Evolutionary conservation across 805 yeast genomes (phyloP), one percentile per base, ranked within the genome.

Genomic region (Ogataea trehalophila): DNA sequence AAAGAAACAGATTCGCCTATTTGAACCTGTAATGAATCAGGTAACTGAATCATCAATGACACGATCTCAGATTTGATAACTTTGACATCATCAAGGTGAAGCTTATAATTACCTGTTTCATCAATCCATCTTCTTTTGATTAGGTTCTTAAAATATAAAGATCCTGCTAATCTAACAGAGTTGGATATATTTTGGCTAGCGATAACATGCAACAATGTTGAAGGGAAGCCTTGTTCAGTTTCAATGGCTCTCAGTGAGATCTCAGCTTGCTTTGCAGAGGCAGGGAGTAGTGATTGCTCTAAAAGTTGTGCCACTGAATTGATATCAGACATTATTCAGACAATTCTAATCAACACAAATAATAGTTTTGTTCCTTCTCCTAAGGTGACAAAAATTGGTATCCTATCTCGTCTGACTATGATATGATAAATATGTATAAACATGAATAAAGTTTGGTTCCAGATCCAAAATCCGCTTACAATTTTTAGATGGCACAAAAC

Each of bases 1-100:
- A 87, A 73, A 15, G 96, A 82, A 47, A 95, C 83, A 1, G 96
- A 83, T 67, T 95, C 99, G 45, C 97, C 98, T 43, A 94, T 79
- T 70, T 95, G 99, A n/a, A 83, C 74, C 62, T 92, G 97, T 47
- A 94, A 71, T 55, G 83, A 78, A 43, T 78, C 78, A 6, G 97
- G 96, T 43, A 90, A 71, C 35, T 79, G 66, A 51, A 91, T 83
- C 98, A 94, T 90, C 51, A 91, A 71, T n/a, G 83, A 81, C 43
- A 94, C 77, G 53, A 94, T 87, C 61, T 89, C 94, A 9, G 67
- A 47, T 63, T 91, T 91, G 54, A 94, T 78, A 40, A 83, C 69
- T 6, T 66, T 72, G 1, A 86, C 86, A 60, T 91, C 96, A 5
- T 69, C 67, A 0, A 60, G 50, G 1, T 83, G 73, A 29, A 91